phyloP scores from a whole-genome alignment of 2,329 filamentous ascomycete species.

The Stagonosporopsis rhizophila region DNA sequence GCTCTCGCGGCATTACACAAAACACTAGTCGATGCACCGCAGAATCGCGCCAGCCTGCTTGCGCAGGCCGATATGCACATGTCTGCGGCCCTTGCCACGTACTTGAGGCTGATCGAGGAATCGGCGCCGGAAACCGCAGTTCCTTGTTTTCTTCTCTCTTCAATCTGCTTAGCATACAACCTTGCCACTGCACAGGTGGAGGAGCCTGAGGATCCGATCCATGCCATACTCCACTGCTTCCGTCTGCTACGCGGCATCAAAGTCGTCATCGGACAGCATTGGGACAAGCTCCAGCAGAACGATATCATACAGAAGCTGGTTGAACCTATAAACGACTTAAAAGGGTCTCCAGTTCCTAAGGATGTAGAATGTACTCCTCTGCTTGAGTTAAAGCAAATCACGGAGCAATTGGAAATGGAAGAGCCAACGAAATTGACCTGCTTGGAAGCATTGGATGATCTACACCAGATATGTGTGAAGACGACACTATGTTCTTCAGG shows the following conservation, averaged over 20 bases:
- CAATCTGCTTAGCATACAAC: slow-evolving; percentile 37
- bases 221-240: slow-evolving; percentile 39
- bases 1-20: slow-evolving; percentile 42
- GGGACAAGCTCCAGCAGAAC: slow-evolving; percentile 19
- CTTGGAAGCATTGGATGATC: slow-evolving; percentile 31
- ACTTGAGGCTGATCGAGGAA: slow-evolving; percentile 31
- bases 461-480: slow-evolving; percentile 25
- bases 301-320: neutral
- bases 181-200: slow-evolving; percentile 37
- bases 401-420: slow-evolving; percentile 18
- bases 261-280: slow-evolving; percentile 31
- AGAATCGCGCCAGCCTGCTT: slow-evolving; percentile 29
- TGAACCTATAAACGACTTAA: neutral
- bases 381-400: slow-evolving; percentile 9
- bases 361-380: slow-evolving; percentile 4
- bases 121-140: slow-evolving; percentile 29
- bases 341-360: neutral
- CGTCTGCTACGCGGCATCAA: slow-evolving; percentile 38
- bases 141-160: slow-evolving; percentile 40
- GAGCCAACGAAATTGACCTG: slow-evolving; percentile 30
- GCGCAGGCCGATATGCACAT: slow-evolving; percentile 39
- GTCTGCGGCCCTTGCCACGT: slow-evolving; percentile 33
- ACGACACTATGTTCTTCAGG: slow-evolving; percentile 3
- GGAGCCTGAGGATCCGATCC: slow-evolving; percentile 36
- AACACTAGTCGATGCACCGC: slow-evolving; percentile 25